Base-by-base conservation (phyloP, 805 yeast genomes). In the Ogataea neopini region DNA sequence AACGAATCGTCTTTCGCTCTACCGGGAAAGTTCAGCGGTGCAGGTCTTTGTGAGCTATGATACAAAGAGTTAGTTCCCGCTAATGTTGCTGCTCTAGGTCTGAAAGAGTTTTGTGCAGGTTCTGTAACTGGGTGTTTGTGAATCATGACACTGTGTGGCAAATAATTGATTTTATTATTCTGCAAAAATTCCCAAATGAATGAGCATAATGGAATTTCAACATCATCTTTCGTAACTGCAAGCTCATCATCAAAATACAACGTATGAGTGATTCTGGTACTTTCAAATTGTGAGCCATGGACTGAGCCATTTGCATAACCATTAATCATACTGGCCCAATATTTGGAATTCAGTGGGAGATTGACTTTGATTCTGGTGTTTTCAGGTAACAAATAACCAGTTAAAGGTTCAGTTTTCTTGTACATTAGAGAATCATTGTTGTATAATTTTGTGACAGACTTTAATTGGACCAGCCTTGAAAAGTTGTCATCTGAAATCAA, bases 151-250 rank as follows among this genome's bases (percentile, higher is more conserved):
- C 63, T 53, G 28, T 58, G 59, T 4, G 67, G 65, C n/a, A 56
- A 42, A 40, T 51, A 51, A n/a, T 53, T 46, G 37, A 46, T 49
- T 32, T 57, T 45, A 17, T 26, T 39, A 42, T 58, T 52, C 3
- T 46, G 36, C 37, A 51, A 46, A 34, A 66, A 67, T 29, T 67
- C 69, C 70, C 70, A 67, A 39, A 67, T 49, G 30, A 63, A 58
- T 1, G 68, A 58, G 40, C 56, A 57, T 20, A 67, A 23, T 3
- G 70, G 67, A 3, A 45, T 25, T 3, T 42, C 20, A 11, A 38
- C 47, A 4, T 47, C 51, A 13, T 50, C 40, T 18, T 45, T 56
- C 8, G 54, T 40, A 19, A 52, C 49, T 3, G 51, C 43, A 11
- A 57, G 37, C 30, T 63, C 68, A 50, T 64, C 69, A 51, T 64